Evolutionary conservation across 148 eudicot genomes (phyloP).

Genomic region (Heliosperma pusillum): DNA sequence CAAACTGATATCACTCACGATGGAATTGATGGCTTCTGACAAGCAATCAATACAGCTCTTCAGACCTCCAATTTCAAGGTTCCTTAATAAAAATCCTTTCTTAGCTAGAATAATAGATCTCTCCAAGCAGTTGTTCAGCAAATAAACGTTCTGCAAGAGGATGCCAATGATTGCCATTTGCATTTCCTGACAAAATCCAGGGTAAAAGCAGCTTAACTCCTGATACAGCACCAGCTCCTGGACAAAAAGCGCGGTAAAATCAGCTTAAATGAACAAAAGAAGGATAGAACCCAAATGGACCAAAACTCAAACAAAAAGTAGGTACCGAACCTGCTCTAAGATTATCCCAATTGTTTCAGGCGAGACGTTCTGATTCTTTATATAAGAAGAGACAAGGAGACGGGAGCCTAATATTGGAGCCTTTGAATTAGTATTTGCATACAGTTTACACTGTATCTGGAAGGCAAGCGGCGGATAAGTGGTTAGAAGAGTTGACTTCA

Average conservation of each 20-base stretch:
- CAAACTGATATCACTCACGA: constrained; percentile 43
- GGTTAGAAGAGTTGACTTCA: neutral
- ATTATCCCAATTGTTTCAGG: constrained; percentile 42
- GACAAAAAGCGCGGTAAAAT: constrained; percentile 14
- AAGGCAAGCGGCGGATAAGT: constrained; percentile 25
- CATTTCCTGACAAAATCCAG: constrained; percentile 57
- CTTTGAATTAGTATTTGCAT: constrained; percentile 30
- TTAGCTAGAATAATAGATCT: constrained; percentile 47
- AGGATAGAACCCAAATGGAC: no score
- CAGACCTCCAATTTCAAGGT: constrained; percentile 43
- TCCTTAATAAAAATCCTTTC: constrained; percentile 59
- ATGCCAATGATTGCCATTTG: constrained; percentile 48
- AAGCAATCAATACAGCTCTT: constrained; percentile 51
- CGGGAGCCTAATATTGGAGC: constrained; percentile 42
- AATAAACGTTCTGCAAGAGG: constrained; percentile 55
- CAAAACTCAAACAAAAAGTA: constrained; percentile 1
- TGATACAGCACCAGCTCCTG: constrained; percentile 76
- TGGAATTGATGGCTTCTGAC: constrained; percentile 62
- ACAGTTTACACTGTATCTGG: constrained; percentile 56
- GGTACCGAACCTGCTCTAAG: constrained; percentile 67
- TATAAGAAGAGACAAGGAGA: constrained; percentile 38
- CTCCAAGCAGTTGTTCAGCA: constrained; percentile 36
- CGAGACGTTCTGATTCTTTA: constrained; percentile 29
- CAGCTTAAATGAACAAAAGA: neutral
- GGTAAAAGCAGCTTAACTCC: constrained; percentile 46